Percentiles rank a stretch among this genome's conserved stretches.
These are phyloP conservation scores for Tricholoma saponaceum DNA, from an alignment of 768 basidiomycete species.

Conservation along the genomic window DNA sequence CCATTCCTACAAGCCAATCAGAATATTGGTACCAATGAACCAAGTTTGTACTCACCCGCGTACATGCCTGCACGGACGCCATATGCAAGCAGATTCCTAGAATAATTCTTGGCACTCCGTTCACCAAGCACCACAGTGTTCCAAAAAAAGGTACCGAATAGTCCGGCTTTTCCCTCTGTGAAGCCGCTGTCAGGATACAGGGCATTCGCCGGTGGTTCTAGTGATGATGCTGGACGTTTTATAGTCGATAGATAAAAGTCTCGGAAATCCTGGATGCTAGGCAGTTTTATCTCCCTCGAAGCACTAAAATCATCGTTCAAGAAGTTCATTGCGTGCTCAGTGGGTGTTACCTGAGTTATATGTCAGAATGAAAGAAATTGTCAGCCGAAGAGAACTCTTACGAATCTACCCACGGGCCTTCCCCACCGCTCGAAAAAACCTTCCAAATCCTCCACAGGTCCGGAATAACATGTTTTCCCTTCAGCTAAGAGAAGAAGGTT, in stretches of 20 bases:
- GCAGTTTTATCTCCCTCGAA: slow-evolving; percentile 13
- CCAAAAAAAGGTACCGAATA: slow-evolving; percentile 30
- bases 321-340: slow-evolving; percentile 58
- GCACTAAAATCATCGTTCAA: slow-evolving; percentile 44
- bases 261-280: slow-evolving; percentile 25
- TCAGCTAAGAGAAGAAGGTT: slow-evolving; percentile 53
- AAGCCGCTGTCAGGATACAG: neutral
- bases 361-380: slow-evolving; percentile 23
- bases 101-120: slow-evolving; percentile 45
- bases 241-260: slow-evolving; percentile 28
- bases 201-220: neutral
- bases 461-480: slow-evolving; percentile 42
- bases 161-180: slow-evolving; percentile 22
- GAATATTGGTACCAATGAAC: neutral
- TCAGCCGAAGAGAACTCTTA: slow-evolving; percentile 49
- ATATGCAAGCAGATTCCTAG: slow-evolving; percentile 54
- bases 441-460: slow-evolving; percentile 35
- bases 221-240: neutral
- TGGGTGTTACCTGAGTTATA: slow-evolving; percentile 40
- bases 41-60: slow-evolving; percentile 26
- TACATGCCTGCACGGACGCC: slow-evolving; percentile 58
- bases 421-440: slow-evolving; percentile 38
- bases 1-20: slow-evolving; percentile 30
- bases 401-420: too few relatives aligned
- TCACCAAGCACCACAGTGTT: slow-evolving; percentile 45